A percentile compares a stretch with the other conserved stretches of the same genome.
phyloP scores from a whole-genome alignment of 768 basidiomycete species.

The Wakefieldia striispora region DNA sequence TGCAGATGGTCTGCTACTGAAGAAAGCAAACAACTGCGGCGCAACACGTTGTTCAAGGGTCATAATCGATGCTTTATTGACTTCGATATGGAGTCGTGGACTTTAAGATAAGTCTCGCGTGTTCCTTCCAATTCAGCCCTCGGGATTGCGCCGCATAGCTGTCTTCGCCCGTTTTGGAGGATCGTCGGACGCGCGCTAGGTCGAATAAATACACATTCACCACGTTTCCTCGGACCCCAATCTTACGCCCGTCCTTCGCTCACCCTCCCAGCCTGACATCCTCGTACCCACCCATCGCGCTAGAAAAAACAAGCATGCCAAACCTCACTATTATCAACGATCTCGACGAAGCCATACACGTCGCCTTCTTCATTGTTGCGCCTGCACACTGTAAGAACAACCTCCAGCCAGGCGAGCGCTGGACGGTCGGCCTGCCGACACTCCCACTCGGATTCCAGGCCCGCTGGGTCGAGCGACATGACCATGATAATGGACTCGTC shows the following conservation, averaged over 20 bases:
- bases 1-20: no score
- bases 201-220: not conserved
- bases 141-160: not conserved
- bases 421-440: conserved; percentile 11
- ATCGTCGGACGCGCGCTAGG: no score
- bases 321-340: conserved; percentile 19
- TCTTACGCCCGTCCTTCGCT: not conserved
- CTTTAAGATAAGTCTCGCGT: not conserved
- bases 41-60: no score
- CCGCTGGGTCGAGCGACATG: conserved; percentile 13
- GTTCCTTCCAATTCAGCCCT: not conserved
- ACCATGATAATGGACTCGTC: no score
- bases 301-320: no score
- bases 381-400: conserved; percentile 6
- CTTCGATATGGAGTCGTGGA: no score
- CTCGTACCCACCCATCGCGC: not conserved
- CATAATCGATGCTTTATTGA: no score
- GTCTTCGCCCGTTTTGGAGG: no score
- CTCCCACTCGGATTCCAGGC: conserved; percentile 15
- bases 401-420: conserved; percentile 17
- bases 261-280: no score
- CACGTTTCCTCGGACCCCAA: not conserved
- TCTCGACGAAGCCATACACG: conserved; percentile 18
- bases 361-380: conserved; percentile 18
- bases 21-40: no score